These are phyloP conservation scores for Cystobasidium sp. DNA, from an alignment of 1,284 basidiomycete genomes.

Conservation along the genomic window DNA sequence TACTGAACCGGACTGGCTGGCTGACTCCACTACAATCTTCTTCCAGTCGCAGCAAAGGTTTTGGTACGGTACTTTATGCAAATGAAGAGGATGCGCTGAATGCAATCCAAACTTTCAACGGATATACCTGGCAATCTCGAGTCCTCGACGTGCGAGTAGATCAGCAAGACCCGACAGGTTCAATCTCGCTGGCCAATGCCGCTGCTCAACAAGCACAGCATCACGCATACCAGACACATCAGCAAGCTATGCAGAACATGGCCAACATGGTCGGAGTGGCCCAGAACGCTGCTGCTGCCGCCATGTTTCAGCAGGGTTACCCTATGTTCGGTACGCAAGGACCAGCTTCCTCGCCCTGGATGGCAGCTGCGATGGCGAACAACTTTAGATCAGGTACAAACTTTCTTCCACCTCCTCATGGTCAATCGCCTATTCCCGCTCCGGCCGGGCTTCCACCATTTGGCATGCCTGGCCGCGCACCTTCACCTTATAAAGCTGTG, in stretches of 20 bases:
- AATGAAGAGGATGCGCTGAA: slow-evolving; percentile 56
- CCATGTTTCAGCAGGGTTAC: slow-evolving; percentile 10
- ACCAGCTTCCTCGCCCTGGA: slow-evolving; percentile 27
- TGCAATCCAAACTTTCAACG: slow-evolving; percentile 58
- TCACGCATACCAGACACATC: slow-evolving; percentile 39
- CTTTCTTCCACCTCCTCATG: neutral
- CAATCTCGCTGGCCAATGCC: slow-evolving; percentile 51
- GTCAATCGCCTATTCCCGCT: neutral
- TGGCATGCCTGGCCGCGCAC: neutral
- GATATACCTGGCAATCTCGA: slow-evolving; percentile 53
- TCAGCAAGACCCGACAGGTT: slow-evolving; percentile 53
- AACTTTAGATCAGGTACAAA: slow-evolving; percentile 5
- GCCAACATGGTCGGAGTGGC: slow-evolving; percentile 35
- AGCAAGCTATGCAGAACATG: slow-evolving; percentile 46
- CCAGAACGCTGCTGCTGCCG: neutral
- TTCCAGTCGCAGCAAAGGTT: slow-evolving; percentile 57
- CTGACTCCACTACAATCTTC: slow-evolving; percentile 45
- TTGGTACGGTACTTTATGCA: slow-evolving; percentile 59
- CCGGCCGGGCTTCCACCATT: neutral
- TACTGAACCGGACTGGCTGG: neutral
- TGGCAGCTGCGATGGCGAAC: slow-evolving; percentile 31
- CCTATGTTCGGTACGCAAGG: slow-evolving; percentile 10
- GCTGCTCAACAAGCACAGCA: slow-evolving; percentile 49
- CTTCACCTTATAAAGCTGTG: slow-evolving; percentile 15
- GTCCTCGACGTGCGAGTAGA: slow-evolving; percentile 54